Conservation (phyloP, 1,284 basidiomycete species). For the Irpex sp. region DNA sequence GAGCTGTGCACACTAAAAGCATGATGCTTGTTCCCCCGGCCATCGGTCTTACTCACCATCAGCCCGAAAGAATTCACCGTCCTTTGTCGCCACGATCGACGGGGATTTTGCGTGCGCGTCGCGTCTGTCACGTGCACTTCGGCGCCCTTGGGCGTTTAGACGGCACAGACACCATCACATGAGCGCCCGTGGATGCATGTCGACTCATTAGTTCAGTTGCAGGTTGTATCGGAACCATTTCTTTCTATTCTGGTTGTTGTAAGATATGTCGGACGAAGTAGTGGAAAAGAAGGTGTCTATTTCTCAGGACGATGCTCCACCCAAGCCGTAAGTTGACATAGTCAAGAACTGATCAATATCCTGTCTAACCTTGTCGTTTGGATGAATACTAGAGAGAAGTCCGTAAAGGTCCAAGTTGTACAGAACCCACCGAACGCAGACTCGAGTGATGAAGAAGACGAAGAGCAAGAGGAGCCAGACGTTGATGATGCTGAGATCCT, state of each 20-base stretch:
- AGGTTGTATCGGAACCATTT: too few relatives aligned
- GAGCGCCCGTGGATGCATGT: neutral
- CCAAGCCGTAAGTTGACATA: neutral
- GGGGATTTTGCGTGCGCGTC: neutral
- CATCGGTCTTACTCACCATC: neutral
- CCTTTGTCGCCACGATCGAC: neutral
- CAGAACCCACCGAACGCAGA: slow-evolving; percentile 12
- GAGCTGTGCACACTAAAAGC: neutral
- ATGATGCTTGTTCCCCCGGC: neutral
- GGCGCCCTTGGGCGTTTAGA: neutral
- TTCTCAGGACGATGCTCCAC: neutral
- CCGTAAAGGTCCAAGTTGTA: slow-evolving; percentile 21
- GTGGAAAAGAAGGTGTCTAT: neutral
- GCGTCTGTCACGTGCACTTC: neutral
- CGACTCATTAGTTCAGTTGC: too few relatives aligned
- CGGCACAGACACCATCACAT: too few relatives aligned
- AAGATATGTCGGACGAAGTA: neutral
- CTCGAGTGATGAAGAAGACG: slow-evolving; percentile 32
- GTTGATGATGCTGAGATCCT: slow-evolving; percentile 41
- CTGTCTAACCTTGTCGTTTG: neutral
- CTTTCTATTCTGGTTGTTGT: neutral
- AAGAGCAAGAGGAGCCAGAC: slow-evolving; percentile 24
- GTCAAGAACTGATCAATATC: neutral
- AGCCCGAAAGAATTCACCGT: neutral
- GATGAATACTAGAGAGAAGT: slow-evolving; percentile 14